Evolutionary conservation across 352 stramenopile genomes (phyloP).

Genomic region (Pseudoperonospora humuli): DNA sequence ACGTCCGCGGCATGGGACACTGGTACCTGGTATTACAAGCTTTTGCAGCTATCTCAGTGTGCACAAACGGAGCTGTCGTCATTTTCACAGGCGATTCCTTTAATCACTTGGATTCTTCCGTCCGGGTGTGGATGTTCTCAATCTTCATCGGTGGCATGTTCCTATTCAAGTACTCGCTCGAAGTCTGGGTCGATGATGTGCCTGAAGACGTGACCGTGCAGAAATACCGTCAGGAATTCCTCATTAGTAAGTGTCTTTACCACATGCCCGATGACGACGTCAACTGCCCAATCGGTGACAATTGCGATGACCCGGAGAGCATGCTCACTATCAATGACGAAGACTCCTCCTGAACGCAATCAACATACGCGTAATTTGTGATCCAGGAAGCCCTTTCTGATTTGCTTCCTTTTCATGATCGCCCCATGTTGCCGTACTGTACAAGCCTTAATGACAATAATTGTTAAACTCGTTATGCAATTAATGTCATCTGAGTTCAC

Average conservation of each 20-base stretch:
- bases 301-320: conserved; percentile 33
- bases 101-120: conserved; percentile 38
- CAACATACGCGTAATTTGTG: conserved; percentile 3
- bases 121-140: conserved; percentile 74
- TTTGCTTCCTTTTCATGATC: background rate
- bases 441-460: too few species aligned
- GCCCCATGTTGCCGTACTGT: too few species aligned
- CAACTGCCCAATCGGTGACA: conserved; percentile 25
- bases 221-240: conserved; percentile 69
- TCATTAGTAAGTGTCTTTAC: conserved; percentile 84
- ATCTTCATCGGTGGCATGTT: conserved; percentile 77
- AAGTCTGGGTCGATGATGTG: conserved; percentile 64
- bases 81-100: conserved; percentile 88
- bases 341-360: conserved; percentile 29
- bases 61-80: conserved; percentile 90
- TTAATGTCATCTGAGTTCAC: too few species aligned
- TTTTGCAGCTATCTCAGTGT: conserved; percentile 86
- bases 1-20: conserved; percentile 85
- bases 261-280: conserved; percentile 73
- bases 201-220: conserved; percentile 69
- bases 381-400: background rate
- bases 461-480: too few species aligned
- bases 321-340: conserved; percentile 52
- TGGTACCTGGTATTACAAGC: conserved; percentile 88
- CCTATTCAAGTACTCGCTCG: conserved; percentile 74